Conservation (phyloP, 345 rosid genomes). For the Pistacia vera region DNA sequence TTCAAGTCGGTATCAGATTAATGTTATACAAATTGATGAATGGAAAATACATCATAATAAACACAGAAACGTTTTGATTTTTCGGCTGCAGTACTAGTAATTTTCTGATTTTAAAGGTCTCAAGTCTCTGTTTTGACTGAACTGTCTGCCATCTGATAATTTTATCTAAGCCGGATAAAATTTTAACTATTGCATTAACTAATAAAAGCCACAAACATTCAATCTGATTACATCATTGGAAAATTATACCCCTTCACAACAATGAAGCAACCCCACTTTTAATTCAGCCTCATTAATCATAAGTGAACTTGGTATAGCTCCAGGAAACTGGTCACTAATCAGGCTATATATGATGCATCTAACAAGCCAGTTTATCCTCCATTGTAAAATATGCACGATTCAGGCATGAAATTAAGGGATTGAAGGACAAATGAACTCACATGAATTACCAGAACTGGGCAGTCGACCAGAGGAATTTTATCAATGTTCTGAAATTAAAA, state of each 20-base stretch:
- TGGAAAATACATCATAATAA: too few relatives aligned
- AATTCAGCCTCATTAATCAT: neutral
- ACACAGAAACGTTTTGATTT: too few relatives aligned
- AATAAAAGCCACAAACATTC: neutral
- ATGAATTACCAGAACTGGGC: conserved; percentile 94
- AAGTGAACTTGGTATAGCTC: neutral
- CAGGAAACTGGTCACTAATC: neutral
- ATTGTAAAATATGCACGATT: neutral
- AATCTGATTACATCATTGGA: neutral
- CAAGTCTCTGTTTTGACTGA: neutral
- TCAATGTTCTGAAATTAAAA: conserved; percentile 65
- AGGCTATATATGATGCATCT: neutral
- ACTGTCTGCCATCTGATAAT: neutral
- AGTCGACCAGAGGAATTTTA: conserved; percentile 66
- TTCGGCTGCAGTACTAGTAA: too few relatives aligned
- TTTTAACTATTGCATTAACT: neutral
- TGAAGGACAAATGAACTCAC: conserved; percentile 38
- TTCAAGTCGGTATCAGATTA: too few relatives aligned
- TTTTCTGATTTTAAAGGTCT: too few relatives aligned
- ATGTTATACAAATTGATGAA: too few relatives aligned
- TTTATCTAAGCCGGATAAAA: too few relatives aligned
- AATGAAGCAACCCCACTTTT: neutral
- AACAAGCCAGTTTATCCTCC: neutral
- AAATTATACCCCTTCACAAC: too few relatives aligned
- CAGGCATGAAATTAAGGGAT: neutral